Percentiles rank a stretch among this genome's conserved stretches.
Evolutionary conservation across 768 basidiomycete species (phyloP).

Genomic region (Rhizopogon roseolus): DNA sequence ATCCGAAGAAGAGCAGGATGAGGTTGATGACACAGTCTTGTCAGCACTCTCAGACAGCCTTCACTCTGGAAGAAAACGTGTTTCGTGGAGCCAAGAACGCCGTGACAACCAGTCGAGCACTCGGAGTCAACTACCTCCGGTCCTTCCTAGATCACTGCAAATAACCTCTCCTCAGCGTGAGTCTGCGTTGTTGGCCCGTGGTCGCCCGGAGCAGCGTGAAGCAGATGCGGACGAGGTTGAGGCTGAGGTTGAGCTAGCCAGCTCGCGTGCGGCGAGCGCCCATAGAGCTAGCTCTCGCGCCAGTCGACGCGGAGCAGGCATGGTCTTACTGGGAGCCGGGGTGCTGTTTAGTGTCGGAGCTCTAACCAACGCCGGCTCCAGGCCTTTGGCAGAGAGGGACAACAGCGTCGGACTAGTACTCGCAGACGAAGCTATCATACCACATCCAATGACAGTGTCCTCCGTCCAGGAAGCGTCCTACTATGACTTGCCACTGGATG

Average conservation of each 20-base stretch:
- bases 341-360: constrained; percentile 66
- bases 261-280: constrained; percentile 2
- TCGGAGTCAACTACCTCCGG: constrained; percentile 27
- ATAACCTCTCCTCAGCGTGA: constrained; percentile 22
- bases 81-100: constrained; percentile 68
- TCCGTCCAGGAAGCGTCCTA: constrained; percentile 10
- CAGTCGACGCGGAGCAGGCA: constrained; percentile 64
- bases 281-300: constrained; percentile 49
- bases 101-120: constrained; percentile 27
- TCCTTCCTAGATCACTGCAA: constrained; percentile 31
- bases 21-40: constrained; percentile 47
- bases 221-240: constrained; percentile 21
- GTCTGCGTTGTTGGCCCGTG: constrained; percentile 30
- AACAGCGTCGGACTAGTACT: constrained; percentile 47
- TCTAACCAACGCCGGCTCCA: constrained; percentile 29
- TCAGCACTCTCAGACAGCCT: constrained; percentile 68
- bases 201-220: constrained; percentile 41
- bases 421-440: constrained; percentile 9
- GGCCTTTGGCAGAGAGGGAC: constrained; percentile 21
- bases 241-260: constrained; percentile 17
- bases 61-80: constrained; percentile 67
- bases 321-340: constrained; percentile 80
- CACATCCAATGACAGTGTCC: constrained; percentile 3
- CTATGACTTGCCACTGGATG: background rate
- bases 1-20: constrained; percentile 29